A percentile compares a stretch with the other conserved stretches of the same genome.
These are phyloP conservation scores for Aspergillus sp. DNA, from an alignment of 2,329 filamentous ascomycete genomes.

Conservation along the genomic window DNA sequence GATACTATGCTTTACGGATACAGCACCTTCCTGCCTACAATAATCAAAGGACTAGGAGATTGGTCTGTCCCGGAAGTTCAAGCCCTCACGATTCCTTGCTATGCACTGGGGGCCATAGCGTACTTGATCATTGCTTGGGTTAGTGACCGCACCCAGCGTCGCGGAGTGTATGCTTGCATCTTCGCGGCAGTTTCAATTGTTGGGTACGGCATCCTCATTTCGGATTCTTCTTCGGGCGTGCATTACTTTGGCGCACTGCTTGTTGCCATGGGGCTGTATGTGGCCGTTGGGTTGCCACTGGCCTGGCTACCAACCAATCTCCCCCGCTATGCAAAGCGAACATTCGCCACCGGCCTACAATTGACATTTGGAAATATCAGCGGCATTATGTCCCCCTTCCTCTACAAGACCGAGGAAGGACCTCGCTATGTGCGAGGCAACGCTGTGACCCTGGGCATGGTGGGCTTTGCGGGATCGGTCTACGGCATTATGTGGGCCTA, in stretches of 20 bases:
- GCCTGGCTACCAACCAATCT: slow-evolving; percentile 65
- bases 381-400: slow-evolving; percentile 71
- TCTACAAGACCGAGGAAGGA: slow-evolving; percentile 46
- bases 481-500: slow-evolving; percentile 58
- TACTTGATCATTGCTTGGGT: slow-evolving; percentile 67
- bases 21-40: slow-evolving; percentile 75
- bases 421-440: slow-evolving; percentile 64
- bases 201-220: slow-evolving; percentile 68
- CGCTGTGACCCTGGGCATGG: slow-evolving; percentile 60
- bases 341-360: slow-evolving; percentile 69
- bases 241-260: slow-evolving; percentile 77
- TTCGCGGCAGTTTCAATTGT: slow-evolving; percentile 64
- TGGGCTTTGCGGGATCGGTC: slow-evolving; percentile 54
- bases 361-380: slow-evolving; percentile 68
- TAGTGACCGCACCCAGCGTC: slow-evolving; percentile 66
- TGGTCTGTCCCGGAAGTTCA: slow-evolving; percentile 68
- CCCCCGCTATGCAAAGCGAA: slow-evolving; percentile 74
- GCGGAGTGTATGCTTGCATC: slow-evolving; percentile 63
- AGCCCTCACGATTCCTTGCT: slow-evolving; percentile 76
- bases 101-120: slow-evolving; percentile 67
- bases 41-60: slow-evolving; percentile 67
- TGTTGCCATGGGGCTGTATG: slow-evolving; percentile 72
- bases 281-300: slow-evolving; percentile 55
- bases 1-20: slow-evolving; percentile 79
- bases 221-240: slow-evolving; percentile 58